A percentile compares a stretch with the other conserved stretches of the same genome.
These are phyloP conservation scores for Botrytis tulipae DNA, from an alignment of 2,329 filamentous ascomycete genomes.

Conservation along the genomic window DNA sequence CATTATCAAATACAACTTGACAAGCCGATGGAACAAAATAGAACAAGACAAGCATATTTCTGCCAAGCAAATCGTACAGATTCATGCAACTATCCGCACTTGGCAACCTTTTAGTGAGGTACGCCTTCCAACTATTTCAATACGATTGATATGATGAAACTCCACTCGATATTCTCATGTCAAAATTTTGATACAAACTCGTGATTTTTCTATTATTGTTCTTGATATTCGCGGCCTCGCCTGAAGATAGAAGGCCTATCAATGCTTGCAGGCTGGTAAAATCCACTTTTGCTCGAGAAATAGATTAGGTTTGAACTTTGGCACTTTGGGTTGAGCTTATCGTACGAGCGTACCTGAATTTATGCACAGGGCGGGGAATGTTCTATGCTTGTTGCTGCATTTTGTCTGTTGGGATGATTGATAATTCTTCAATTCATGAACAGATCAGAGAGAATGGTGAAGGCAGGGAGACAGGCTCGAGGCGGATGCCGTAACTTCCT, in stretches of 20 bases:
- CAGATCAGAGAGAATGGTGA: background rate
- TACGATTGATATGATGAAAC: background rate
- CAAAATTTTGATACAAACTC: background rate
- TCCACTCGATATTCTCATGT: background rate
- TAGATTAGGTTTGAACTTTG: background rate
- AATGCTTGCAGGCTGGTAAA: background rate
- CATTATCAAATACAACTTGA: background rate
- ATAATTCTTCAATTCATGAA: background rate
- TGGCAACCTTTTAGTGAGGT: background rate
- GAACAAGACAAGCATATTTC: background rate
- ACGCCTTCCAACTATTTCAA: background rate
- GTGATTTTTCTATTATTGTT: background rate
- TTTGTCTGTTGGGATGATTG: background rate
- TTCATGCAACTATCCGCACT: background rate
- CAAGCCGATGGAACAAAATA: background rate
- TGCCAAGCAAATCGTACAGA: background rate
- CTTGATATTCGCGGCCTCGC: background rate
- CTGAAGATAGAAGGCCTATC: slow-evolving; percentile 1
- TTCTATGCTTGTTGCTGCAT: background rate
- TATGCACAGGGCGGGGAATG: background rate
- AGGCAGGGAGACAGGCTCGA: background rate
- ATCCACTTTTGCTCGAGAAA: background rate
- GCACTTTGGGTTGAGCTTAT: background rate
- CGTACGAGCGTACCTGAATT: background rate
- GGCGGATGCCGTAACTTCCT: background rate